Base-by-base conservation (phyloP, 2,329 filamentous ascomycete genomes). In the Pestalotiopsis sp. region DNA sequence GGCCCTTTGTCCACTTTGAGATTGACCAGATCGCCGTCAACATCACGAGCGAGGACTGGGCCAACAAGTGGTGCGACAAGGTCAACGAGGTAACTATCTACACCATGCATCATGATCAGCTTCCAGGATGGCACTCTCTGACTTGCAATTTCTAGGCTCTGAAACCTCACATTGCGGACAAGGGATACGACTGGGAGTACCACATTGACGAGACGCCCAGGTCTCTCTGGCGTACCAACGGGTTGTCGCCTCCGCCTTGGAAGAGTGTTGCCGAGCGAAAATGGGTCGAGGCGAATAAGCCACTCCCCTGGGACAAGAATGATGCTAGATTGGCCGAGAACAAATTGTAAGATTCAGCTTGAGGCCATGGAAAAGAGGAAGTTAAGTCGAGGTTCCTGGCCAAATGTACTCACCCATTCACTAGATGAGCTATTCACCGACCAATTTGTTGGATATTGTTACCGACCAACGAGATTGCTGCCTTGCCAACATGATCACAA, bases 111-210 rank as follows among this genome's bases (percentile, higher is more conserved):
- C 9, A 63, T 63, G 4, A 12, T 20, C 20, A 3, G 17, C 17
- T 23, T 23, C 4, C 12, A 45, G 2, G 60, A 36, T 17, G 60
- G n/a, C n/a, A 36, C 31, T 2, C 6, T 36, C 20, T 63, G 36
- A 17, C 31, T 9, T 12, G 40, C 20, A 45, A 65, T 49, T 49
- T 65, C 23, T n/a, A 65, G 62, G 45, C 45, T 13, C 40, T 65
- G 12, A 49, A 69, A 69, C 81, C 82, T 20, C 77, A 80, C 64
- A 72, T 84, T 0, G 75, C 72, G 1, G 82, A 83, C 40, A 79
- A 79, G 68, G 83, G 81, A 0, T 83, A 80, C 59, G 80, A 82
- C 68, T 84, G 78, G 77, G 84, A 85, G 73, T 82, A 79, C 68
- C 78, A 80, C 66, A 72, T 84, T 36, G 75, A 78, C 11, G 82